Conservation (phyloP, 164 flowering plant genomes). For the Akebia trifoliata region DNA sequence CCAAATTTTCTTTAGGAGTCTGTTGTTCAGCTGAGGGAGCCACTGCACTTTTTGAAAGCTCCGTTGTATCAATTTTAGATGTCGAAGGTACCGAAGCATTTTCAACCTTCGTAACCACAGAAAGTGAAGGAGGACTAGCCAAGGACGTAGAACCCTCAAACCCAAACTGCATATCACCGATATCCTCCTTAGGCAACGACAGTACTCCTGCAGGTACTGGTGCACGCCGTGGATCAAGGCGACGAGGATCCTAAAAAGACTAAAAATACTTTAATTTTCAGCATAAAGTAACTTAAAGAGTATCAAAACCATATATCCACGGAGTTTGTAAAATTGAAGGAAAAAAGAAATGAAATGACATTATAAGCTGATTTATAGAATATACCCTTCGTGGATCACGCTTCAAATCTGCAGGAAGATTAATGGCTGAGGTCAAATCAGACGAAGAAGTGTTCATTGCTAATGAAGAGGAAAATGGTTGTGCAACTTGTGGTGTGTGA, state of each 20-base stretch:
- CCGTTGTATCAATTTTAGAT: conserved; percentile 35
- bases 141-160: conserved; percentile 31
- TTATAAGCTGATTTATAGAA: too few relatives aligned
- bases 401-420: conserved; percentile 51
- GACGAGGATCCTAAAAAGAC: conserved; percentile 85
- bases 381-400: conserved; percentile 94
- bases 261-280: conserved; percentile 1
- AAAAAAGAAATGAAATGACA: too few relatives aligned
- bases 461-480: conserved; percentile 28
- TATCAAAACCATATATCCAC: conserved; percentile 4
- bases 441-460: conserved; percentile 25
- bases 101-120: conserved; percentile 29
- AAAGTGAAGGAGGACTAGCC: conserved; percentile 24
- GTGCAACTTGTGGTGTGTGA: conserved; percentile 29
- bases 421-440: conserved; percentile 31
- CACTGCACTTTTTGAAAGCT: conserved; percentile 24
- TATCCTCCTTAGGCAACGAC: conserved; percentile 41
- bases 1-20: conserved; percentile 27
- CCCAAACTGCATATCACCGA: conserved; percentile 27
- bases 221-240: conserved; percentile 83
- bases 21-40: conserved; percentile 26
- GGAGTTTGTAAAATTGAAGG: too few relatives aligned
- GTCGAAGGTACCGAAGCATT: conserved; percentile 18
- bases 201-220: conserved; percentile 36
- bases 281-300: neutral